Base-by-base conservation (phyloP, 192 early-diverging fungal genomes). In the Spinellus fusiger region DNA sequence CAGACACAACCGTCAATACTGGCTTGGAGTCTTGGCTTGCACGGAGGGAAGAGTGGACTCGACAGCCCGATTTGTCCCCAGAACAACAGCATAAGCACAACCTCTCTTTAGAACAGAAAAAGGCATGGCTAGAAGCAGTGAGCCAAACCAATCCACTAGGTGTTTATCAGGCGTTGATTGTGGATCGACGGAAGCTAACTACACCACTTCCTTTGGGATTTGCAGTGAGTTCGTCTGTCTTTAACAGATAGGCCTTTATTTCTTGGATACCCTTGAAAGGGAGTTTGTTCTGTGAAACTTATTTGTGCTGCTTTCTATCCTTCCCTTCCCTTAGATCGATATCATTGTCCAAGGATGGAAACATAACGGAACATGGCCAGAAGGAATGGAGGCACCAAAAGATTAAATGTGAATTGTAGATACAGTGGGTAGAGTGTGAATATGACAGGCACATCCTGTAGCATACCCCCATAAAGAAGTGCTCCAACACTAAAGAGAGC, bases 261-360 rank as follows among this genome's bases (percentile, higher is more conserved):
- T 31, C 38, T 60, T 29, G 35, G 12, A 56, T 20, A 56, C 5
- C 16, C 55, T 46, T 46, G 47, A 29, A n/a, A n/a, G n/a, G n/a
- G n/a, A n/a, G n/a, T n/a, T n/a, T n/a, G n/a, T n/a, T n/a, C n/a
- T n/a, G n/a, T n/a, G n/a, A n/a, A n/a, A n/a, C n/a, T n/a, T n/a
- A n/a, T n/a, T n/a, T n/a, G n/a, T n/a, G n/a, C n/a, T n/a, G n/a
- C n/a, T 34, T 48, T 66, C 54, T 58, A 3, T 55, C 26, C 56
- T 54, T 49, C 34, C 54, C 20, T 33, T 12, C 61, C 16, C 20
- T 54, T 54, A 82, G 80, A 71, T 82, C 32, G 70, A 75, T 26
- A 68, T 82, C 15, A 56, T 82, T 46, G 75, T 82, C 4, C 71
- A 70, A 40, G 80, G 80, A 15, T 82, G 80, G 80, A 75, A 82